phyloP scores from a whole-genome alignment of 768 basidiomycete genomes.

The Kwoniella newhampshirensis region DNA sequence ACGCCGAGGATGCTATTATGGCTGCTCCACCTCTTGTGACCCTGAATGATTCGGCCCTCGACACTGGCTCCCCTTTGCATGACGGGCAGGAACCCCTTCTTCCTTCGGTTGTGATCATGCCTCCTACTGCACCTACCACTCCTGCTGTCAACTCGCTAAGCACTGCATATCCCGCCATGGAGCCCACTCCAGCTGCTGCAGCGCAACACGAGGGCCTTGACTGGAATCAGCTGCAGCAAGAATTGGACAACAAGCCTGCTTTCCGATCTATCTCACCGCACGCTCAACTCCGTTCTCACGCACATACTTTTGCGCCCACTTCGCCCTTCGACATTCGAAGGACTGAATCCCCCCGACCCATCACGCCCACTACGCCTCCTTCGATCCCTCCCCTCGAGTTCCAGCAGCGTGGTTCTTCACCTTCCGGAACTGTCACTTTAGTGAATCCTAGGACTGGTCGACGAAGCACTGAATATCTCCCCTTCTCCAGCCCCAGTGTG shows the following conservation, averaged over 20 bases:
- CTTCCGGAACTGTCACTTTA: conserved; percentile 23
- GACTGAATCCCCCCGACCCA: conserved; percentile 12
- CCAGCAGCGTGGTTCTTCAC: conserved; percentile 8
- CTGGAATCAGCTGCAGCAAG: conserved; percentile 37
- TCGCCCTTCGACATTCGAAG: neutral
- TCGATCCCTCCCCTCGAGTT: conserved; percentile 38
- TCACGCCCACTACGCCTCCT: conserved; percentile 12
- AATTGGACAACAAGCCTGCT: conserved; percentile 38
- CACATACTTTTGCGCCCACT: conserved; percentile 15
- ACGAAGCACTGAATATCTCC: conserved; percentile 18
- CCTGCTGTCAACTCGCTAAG: conserved; percentile 21
- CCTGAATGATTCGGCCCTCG: neutral
- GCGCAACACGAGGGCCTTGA: conserved; percentile 18
- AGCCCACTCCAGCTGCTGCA: conserved; percentile 18
- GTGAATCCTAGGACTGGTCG: conserved; percentile 30
- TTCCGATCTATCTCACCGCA: conserved; percentile 49
- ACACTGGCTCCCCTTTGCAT: conserved; percentile 26
- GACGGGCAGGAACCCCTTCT: conserved; percentile 30
- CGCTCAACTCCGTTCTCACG: conserved; percentile 39
- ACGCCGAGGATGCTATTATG: neutral
- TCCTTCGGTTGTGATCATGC: conserved; percentile 35
- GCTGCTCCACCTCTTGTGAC: conserved; percentile 9
- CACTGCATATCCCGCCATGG: conserved; percentile 27
- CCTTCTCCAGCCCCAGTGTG: conserved; percentile 1
- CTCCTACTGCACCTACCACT: conserved; percentile 43